Conservation (phyloP, 495 filamentous ascomycete species). For the Talaromyces thailandensis region DNA sequence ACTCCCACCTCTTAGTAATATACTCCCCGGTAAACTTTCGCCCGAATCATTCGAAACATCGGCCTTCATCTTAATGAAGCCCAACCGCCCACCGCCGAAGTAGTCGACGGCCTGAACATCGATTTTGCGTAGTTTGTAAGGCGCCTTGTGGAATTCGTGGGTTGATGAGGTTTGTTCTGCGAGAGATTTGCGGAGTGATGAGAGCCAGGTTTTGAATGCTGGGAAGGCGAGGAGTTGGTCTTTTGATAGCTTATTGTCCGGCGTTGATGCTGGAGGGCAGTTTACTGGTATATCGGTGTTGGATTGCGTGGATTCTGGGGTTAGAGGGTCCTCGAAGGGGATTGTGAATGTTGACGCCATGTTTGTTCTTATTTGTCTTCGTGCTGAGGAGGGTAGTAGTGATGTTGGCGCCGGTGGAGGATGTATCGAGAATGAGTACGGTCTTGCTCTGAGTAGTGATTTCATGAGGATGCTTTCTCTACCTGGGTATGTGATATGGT, state of each 20-base stretch:
- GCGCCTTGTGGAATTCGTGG: constrained; percentile 64
- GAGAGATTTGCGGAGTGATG: constrained; percentile 57
- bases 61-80: constrained; percentile 71
- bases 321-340: constrained; percentile 19
- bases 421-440: background rate
- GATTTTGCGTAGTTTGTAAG: constrained; percentile 62
- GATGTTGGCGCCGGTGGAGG: background rate
- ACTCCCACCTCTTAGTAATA: constrained; percentile 74
- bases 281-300: constrained; percentile 30
- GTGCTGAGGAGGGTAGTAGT: background rate
- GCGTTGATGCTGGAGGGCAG: constrained; percentile 27
- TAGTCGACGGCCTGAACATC: constrained; percentile 67
- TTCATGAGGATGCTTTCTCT: background rate
- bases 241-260: constrained; percentile 38
- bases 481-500: background rate
- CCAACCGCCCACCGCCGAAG: constrained; percentile 54
- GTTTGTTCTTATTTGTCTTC: background rate
- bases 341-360: constrained; percentile 30
- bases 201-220: constrained; percentile 67
- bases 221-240: constrained; percentile 60
- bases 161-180: constrained; percentile 45
- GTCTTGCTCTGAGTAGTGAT: background rate
- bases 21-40: constrained; percentile 62
- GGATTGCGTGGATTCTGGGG: constrained; percentile 6
- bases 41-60: constrained; percentile 53